Conservation (phyloP, 768 basidiomycete species). For the Sarcodon sp. region DNA sequence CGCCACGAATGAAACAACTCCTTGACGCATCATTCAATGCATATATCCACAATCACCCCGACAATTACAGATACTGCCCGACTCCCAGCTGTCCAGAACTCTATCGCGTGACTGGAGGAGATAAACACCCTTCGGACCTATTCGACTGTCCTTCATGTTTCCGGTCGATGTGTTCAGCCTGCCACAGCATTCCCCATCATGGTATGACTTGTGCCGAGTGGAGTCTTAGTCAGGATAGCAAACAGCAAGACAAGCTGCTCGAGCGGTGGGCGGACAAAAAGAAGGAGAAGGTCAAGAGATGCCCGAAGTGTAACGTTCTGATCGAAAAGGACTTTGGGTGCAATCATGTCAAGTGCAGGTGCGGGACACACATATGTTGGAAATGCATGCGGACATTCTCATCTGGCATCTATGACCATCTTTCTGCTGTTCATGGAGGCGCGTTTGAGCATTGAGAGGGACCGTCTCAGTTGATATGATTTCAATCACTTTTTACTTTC, state of each 20-base stretch:
- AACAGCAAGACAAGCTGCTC: conserved; percentile 21
- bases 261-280: conserved; percentile 22
- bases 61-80: conserved; percentile 12
- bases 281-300: conserved; percentile 25
- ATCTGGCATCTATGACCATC: conserved; percentile 20
- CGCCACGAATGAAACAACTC: conserved; percentile 7
- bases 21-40: conserved; percentile 9
- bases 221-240: conserved; percentile 19
- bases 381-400: conserved; percentile 32
- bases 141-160: conserved; percentile 39
- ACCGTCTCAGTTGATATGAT: neutral
- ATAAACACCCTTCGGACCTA: neutral
- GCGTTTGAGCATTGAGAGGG: neutral
- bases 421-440: conserved; percentile 20
- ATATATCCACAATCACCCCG: conserved; percentile 11
- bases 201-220: conserved; percentile 36
- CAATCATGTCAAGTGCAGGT: conserved; percentile 40
- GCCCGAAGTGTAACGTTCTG: conserved; percentile 29
- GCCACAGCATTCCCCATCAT: conserved; percentile 35
- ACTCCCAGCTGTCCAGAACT: conserved; percentile 15
- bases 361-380: conserved; percentile 45
- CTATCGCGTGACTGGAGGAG: conserved; percentile 15
- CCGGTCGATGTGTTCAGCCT: conserved; percentile 30
- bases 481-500: neutral
- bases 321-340: conserved; percentile 42